A percentile compares a stretch with the other conserved stretches of the same genome.
Conservation (phyloP, 75 land plant species). For the Cryptomeria japonica region DNA sequence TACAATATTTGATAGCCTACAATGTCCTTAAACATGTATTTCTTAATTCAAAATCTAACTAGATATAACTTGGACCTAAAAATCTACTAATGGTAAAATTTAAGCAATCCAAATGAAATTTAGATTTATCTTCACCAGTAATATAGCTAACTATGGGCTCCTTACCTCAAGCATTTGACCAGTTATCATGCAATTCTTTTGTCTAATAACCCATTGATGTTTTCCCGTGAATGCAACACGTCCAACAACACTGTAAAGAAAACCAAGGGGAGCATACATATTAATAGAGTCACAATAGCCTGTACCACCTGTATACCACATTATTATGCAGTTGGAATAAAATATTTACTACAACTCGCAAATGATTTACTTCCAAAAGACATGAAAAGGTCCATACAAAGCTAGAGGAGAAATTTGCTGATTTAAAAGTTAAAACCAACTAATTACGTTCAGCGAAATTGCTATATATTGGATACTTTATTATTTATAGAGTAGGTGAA, state of each 20-base stretch:
- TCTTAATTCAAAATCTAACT: background rate
- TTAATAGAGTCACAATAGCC: background rate
- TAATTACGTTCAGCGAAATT: background rate
- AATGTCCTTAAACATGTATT: background rate
- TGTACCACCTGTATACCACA: background rate
- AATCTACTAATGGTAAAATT: background rate
- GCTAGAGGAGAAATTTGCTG: background rate
- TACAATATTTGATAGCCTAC: background rate
- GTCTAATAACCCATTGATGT: slow-evolving; percentile 47
- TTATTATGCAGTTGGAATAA: background rate
- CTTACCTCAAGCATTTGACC: slow-evolving; percentile 1
- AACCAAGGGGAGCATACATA: background rate
- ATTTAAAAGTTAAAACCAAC: background rate
- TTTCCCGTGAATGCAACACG: slow-evolving; percentile 49
- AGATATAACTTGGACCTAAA: background rate
- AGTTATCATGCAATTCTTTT: background rate
- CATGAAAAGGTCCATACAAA: background rate
- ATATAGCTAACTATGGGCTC: background rate
- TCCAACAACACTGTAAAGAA: slow-evolving; percentile 53
- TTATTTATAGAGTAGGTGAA: background rate
- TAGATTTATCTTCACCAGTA: background rate
- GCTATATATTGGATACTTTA: background rate
- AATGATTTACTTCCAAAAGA: background rate
- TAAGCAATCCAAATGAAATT: background rate
- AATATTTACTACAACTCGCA: background rate